phyloP scores from a whole-genome alignment of 768 basidiomycete genomes.

The Royoungia palumana region DNA sequence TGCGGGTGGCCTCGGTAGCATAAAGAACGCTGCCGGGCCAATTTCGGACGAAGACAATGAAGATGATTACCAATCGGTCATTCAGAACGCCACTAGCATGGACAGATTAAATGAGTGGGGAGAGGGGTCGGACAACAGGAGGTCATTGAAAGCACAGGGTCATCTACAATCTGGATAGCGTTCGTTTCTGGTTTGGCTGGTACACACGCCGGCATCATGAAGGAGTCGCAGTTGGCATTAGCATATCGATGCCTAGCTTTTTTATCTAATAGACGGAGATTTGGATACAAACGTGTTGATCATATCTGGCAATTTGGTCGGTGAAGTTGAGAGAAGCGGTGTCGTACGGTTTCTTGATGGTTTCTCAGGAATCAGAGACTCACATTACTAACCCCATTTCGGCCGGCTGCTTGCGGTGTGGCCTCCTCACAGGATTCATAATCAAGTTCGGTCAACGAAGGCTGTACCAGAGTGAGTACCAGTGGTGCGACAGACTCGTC shows the following conservation, averaged over 20 bases:
- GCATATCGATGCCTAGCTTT: constrained; percentile 19
- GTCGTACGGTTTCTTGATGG: constrained; percentile 7
- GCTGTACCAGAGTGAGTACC: constrained; percentile 5
- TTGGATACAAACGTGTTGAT: constrained; percentile 29
- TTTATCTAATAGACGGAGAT: constrained; percentile 38
- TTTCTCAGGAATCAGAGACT: constrained; percentile 14
- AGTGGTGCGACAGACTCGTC: constrained; percentile 3
- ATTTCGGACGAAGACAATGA: constrained; percentile 26
- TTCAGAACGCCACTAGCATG: constrained; percentile 1
- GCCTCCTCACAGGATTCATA: constrained; percentile 25
- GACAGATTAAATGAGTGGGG: constrained; percentile 14
- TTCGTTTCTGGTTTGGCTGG: constrained; percentile 8
- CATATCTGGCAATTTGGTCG: constrained; percentile 23
- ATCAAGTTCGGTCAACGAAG: constrained; percentile 13
- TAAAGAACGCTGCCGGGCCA: constrained; percentile 20
- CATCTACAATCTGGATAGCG: constrained; percentile 23
- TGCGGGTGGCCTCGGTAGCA: constrained; percentile 33
- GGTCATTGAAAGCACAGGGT: constrained; percentile 15
- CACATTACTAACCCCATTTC: constrained; percentile 23
- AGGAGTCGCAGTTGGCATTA: constrained; percentile 24
- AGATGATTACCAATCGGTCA: constrained; percentile 11
- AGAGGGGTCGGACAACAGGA: constrained; percentile 15
- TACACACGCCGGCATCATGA: constrained; percentile 16
- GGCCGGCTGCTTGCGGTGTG: constrained; percentile 29
- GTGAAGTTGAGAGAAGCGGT: constrained; percentile 15